phyloP scores from a whole-genome alignment of 129 eudicot species.

The Chrysanthemum makinoi region DNA sequence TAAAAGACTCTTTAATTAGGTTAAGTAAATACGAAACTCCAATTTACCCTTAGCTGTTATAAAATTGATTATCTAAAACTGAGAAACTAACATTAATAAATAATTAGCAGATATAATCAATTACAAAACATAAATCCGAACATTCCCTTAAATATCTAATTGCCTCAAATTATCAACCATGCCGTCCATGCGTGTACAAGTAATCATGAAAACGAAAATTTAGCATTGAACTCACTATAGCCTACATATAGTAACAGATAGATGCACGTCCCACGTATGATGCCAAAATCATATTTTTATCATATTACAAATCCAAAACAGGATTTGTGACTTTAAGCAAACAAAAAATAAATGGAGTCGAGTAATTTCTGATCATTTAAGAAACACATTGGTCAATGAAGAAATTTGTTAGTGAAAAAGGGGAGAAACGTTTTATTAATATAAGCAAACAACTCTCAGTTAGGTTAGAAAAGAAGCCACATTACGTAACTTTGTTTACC shows the following conservation, averaged over 20 bases:
- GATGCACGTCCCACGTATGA: too few relatives aligned
- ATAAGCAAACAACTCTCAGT: too few relatives aligned
- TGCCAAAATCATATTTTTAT: too few relatives aligned
- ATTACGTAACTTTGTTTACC: too few relatives aligned
- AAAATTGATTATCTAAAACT: too few relatives aligned
- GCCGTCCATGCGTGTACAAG: background rate
- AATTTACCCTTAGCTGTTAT: too few relatives aligned
- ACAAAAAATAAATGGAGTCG: background rate
- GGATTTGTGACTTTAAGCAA: background rate
- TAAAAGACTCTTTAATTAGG: too few relatives aligned
- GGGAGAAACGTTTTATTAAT: background rate
- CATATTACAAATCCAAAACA: background rate
- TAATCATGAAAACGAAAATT: background rate
- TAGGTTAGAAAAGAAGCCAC: too few relatives aligned
- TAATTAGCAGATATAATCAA: too few relatives aligned
- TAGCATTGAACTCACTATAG: background rate
- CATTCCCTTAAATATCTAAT: background rate
- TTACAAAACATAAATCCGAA: background rate
- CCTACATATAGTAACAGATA: too few relatives aligned
- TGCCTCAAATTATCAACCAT: background rate
- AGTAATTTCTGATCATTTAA: background rate
- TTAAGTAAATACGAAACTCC: too few relatives aligned
- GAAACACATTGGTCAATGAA: background rate
- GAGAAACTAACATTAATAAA: too few relatives aligned
- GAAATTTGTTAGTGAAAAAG: background rate